These are phyloP conservation scores for Mrakia gelida DNA, from an alignment of 768 basidiomycete genomes.

Conservation along the genomic window DNA sequence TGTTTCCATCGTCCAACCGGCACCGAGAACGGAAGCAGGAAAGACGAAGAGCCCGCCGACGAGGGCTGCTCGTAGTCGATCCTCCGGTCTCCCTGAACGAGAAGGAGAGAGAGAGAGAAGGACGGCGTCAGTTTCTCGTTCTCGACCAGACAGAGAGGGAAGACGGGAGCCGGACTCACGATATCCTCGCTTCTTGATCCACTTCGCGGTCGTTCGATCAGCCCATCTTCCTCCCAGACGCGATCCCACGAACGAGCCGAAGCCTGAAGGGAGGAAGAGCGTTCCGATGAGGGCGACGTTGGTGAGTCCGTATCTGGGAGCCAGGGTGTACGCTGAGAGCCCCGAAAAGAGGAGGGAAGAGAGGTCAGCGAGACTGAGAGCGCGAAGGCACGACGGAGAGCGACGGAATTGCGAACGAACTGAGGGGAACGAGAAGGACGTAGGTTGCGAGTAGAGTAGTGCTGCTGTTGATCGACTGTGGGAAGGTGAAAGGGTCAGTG, in stretches of 20 bases:
- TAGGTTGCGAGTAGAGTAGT: conserved; percentile 40
- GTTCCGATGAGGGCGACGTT: conserved; percentile 43
- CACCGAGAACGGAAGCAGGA: conserved; percentile 35
- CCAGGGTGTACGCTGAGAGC: background rate
- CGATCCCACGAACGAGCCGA: conserved; percentile 43
- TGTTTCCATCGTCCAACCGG: conserved; percentile 33
- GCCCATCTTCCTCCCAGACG: conserved; percentile 41
- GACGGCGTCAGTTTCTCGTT: background rate
- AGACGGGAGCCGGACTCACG: conserved; percentile 17
- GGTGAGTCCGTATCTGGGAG: conserved; percentile 41
- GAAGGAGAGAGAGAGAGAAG: background rate
- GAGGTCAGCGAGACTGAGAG: background rate
- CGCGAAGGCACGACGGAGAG: background rate
- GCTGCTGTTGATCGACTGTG: conserved; percentile 35
- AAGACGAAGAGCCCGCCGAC: conserved; percentile 39
- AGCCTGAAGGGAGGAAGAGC: conserved; percentile 44
- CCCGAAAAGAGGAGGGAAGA: background rate
- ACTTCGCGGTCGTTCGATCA: conserved; percentile 40
- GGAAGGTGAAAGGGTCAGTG: background rate
- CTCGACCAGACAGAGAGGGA: too few relatives aligned
- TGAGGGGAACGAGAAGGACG: conserved; percentile 38
- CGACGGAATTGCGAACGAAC: background rate
- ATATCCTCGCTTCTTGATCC: conserved; percentile 41
- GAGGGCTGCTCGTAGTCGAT: conserved; percentile 41
- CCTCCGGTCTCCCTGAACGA: conserved; percentile 39